phyloP scores from a whole-genome alignment of 495 filamentous ascomycete species.

The Aspergillus bertholletiae region DNA sequence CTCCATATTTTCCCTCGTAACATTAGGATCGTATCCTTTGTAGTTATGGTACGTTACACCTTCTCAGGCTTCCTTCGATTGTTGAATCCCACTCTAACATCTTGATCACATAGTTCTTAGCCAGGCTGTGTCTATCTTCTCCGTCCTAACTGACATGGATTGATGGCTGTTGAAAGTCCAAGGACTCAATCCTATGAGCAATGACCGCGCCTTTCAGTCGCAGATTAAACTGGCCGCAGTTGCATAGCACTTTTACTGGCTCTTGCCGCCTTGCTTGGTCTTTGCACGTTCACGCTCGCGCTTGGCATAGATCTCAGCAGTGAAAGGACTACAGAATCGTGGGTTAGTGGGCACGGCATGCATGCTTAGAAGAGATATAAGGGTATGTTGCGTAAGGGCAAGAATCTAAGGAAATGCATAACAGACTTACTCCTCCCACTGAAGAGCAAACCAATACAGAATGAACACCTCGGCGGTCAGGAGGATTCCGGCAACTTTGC shows the following conservation, averaged over 20 bases:
- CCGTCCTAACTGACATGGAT: conserved; percentile 17
- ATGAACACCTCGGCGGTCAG: conserved; percentile 72
- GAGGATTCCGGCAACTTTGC: conserved; percentile 81
- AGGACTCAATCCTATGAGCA: not conserved
- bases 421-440: conserved; percentile 75
- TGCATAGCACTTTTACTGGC: conserved; percentile 23
- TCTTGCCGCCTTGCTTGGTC: conserved; percentile 37
- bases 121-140: not conserved
- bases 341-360: conserved; percentile 15
- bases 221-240: not conserved
- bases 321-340: conserved; percentile 69
- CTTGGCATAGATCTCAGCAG: conserved; percentile 89
- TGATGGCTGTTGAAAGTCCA: conserved; percentile 39
- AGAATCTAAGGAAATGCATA: conserved; percentile 1
- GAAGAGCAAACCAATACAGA: conserved; percentile 78
- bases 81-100: not conserved
- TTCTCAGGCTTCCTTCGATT: not conserved
- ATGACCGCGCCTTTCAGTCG: not conserved
- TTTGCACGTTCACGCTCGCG: conserved; percentile 52
- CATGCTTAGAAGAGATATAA: not conserved
- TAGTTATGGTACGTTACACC: not conserved
- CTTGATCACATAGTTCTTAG: not conserved
- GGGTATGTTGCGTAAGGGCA: not conserved
- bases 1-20: not conserved
- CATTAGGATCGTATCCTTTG: not conserved